Evolutionary conservation across 805 yeast species (phyloP), one percentile per base, ranked within the genome.

Genomic region (Metschnikowia lochheadii): DNA sequence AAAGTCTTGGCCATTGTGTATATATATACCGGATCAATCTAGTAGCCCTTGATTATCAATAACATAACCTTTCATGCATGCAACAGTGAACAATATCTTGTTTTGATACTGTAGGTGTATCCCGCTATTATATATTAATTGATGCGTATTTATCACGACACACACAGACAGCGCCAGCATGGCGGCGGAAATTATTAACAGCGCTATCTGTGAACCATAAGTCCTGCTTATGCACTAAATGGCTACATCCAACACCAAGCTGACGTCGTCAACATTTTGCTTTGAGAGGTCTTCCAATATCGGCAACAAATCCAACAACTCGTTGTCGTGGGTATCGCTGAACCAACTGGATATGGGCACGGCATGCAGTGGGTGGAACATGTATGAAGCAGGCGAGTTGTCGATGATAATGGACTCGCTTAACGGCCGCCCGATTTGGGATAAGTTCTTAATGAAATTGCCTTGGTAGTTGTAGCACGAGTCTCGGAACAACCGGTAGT

Each of bases 281-380:
- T 77, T 71, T 6, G 97, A 81, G 50, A 94, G 71, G 65, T 94
- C 98, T 66, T 89, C 89, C 58, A 94, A 76, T 53, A 94, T 83
- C 13, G 98, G 99, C 49, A 94, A 72, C 68, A 94, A 81, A 69
- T 94, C 99, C 54, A 88, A 69, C 61, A 94, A 77, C 75, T 94
- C 99, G 66, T 91, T 91, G 68, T 94, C 99, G 67, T 94, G 99
- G 29, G 94, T 83, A 70, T 94, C 99, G 58, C 96, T 88, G 76
- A 94, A 94, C 99, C 99, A 94, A 66, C 94, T 85, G 57, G 96
- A 88, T 29, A 94, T 88, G 21, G 99, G 99, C 29, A 94, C 86
- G 7, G 98, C 96, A 72, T 94, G 97, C 67, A 89, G 96, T 18
- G 99, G 99, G 65, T 94, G 98, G 76, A 94, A 88, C 50, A 92